phyloP scores from a whole-genome alignment of 129 eudicot genomes.

The Glebionis coronaria region DNA sequence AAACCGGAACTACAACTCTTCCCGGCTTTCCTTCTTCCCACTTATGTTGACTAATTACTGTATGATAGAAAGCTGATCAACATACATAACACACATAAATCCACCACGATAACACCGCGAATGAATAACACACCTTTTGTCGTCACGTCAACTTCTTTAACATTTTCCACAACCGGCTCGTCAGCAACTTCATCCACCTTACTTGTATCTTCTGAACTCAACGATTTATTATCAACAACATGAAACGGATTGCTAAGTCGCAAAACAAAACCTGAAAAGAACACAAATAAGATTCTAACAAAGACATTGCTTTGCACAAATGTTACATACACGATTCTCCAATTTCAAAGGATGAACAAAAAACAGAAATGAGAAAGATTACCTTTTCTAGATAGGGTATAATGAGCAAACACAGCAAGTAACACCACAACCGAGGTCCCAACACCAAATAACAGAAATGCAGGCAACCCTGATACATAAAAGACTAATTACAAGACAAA shows the following conservation, averaged over 20 bases:
- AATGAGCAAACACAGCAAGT: slow-evolving; percentile 50
- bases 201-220: slow-evolving; percentile 34
- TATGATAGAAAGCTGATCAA: slow-evolving; percentile 5
- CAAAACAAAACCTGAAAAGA: slow-evolving; percentile 47
- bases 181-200: slow-evolving; percentile 31
- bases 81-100: background rate
- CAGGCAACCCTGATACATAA: slow-evolving; percentile 48
- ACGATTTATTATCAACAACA: slow-evolving; percentile 29
- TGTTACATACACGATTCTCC: background rate
- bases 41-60: slow-evolving; percentile 32
- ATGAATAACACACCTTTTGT: slow-evolving; percentile 16
- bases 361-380: slow-evolving; percentile 2
- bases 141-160: slow-evolving; percentile 28
- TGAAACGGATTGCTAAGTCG: slow-evolving; percentile 42
- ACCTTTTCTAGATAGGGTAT: slow-evolving; percentile 56
- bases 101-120: slow-evolving; percentile 2
- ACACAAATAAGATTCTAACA: slow-evolving; percentile 2
- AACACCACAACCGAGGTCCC: slow-evolving; percentile 69
- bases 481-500: background rate
- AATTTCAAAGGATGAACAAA: background rate
- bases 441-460: slow-evolving; percentile 51
- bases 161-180: slow-evolving; percentile 36
- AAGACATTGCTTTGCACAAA: background rate
- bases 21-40: slow-evolving; percentile 41
- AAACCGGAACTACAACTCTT: slow-evolving; percentile 52